A percentile compares a stretch with the other conserved stretches of the same genome.
These are phyloP conservation scores for Backusella circina DNA, from an alignment of 192 early-diverging fungal species.

Conservation along the genomic window DNA sequence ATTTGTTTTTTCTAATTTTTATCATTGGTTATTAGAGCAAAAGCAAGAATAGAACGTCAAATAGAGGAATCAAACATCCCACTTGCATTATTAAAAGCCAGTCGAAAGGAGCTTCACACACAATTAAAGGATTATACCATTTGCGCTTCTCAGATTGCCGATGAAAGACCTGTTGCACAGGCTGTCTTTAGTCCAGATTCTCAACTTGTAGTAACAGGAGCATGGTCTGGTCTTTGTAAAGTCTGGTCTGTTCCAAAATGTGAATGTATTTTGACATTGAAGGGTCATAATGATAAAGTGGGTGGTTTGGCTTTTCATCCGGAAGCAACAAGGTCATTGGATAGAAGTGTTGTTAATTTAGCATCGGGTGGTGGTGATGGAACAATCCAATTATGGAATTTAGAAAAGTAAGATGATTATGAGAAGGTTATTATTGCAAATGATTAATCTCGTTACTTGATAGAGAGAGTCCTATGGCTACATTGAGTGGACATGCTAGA, in stretches of 20 bases:
- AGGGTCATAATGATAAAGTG: slow-evolving; percentile 85
- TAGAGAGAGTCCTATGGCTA: slow-evolving; percentile 66
- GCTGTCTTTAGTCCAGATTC: slow-evolving; percentile 82
- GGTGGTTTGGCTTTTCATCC: slow-evolving; percentile 91
- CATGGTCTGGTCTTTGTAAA: slow-evolving; percentile 83
- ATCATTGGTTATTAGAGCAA: slow-evolving; percentile 46
- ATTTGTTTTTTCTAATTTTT: not conserved
- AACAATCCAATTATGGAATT: slow-evolving; percentile 76
- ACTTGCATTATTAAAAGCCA: slow-evolving; percentile 60
- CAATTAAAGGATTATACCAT: slow-evolving; percentile 59
- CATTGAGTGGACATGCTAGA: slow-evolving; percentile 75
- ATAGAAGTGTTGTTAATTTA: slow-evolving; percentile 61
- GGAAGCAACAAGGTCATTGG: slow-evolving; percentile 57
- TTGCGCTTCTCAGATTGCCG: slow-evolving; percentile 82
- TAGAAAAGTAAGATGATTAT: slow-evolving; percentile 60
- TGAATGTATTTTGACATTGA: slow-evolving; percentile 38
- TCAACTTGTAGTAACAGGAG: slow-evolving; percentile 68
- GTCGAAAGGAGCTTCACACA: slow-evolving; percentile 70
- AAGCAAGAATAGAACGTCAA: slow-evolving; percentile 60
- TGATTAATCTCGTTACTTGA: not conserved
- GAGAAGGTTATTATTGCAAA: slow-evolving; percentile 42
- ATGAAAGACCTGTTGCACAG: slow-evolving; percentile 80
- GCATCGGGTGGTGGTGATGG: slow-evolving; percentile 84
- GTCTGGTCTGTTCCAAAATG: slow-evolving; percentile 85
- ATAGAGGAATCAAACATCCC: slow-evolving; percentile 61